phyloP scores from a whole-genome alignment of 768 basidiomycete species.

The Phlebiopsis gigantea region DNA sequence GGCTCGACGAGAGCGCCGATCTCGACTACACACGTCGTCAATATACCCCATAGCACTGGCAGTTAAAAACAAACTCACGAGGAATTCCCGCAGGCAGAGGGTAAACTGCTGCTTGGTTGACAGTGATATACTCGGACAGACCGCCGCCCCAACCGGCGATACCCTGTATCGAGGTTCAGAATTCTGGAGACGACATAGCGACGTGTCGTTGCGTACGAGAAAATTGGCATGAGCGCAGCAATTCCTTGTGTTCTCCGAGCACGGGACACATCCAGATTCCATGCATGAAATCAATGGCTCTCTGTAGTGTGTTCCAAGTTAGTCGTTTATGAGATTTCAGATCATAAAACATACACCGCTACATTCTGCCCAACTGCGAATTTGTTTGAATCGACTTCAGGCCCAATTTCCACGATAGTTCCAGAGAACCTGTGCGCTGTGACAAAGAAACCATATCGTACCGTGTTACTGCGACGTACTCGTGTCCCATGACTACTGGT shows the following conservation, averaged over 20 bases:
- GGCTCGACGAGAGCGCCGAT: conserved; percentile 44
- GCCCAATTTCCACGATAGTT: conserved; percentile 17
- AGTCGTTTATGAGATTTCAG: too few relatives aligned
- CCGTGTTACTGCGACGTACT: conserved; percentile 33
- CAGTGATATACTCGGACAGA: conserved; percentile 35
- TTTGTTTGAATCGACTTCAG: conserved; percentile 9
- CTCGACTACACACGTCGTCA: conserved; percentile 30
- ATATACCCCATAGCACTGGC: too few relatives aligned
- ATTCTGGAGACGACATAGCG: background rate
- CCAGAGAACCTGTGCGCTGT: conserved; percentile 16
- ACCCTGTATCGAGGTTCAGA: conserved; percentile 22
- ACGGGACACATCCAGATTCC: conserved; percentile 29
- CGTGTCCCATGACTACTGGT: conserved; percentile 42
- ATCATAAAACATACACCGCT: conserved; percentile 17
- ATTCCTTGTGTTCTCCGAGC: conserved; percentile 29
- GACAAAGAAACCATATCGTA: background rate
- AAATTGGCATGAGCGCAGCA: conserved; percentile 30
- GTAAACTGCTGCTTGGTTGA: conserved; percentile 32
- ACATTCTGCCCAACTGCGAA: conserved; percentile 17
- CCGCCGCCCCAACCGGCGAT: conserved; percentile 37
- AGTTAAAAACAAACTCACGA: conserved; percentile 25
- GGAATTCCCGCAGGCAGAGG: conserved; percentile 33
- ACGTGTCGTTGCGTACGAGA: conserved; percentile 26
- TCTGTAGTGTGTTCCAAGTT: conserved; percentile 27
- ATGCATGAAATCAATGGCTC: conserved; percentile 39